A percentile compares a stretch with the other conserved stretches of the same genome.
phyloP scores from a whole-genome alignment of 2,329 filamentous ascomycete genomes.

The Orbilia brochopaga region DNA sequence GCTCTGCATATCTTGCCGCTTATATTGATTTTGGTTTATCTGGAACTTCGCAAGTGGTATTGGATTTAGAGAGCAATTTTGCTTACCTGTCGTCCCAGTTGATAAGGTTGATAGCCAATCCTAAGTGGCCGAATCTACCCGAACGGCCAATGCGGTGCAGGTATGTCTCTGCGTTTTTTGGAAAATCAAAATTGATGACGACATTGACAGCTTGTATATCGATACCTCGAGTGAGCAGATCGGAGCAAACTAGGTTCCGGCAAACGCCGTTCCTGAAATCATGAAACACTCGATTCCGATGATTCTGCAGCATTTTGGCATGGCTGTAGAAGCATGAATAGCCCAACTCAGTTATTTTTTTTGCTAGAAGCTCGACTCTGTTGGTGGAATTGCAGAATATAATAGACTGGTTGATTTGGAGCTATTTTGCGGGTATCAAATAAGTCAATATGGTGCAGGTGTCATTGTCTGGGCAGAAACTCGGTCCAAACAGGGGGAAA shows the following conservation, averaged over 20 bases:
- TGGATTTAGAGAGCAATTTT: background rate
- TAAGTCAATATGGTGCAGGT: background rate
- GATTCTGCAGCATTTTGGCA: conserved; percentile 95
- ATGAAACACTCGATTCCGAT: conserved; percentile 97
- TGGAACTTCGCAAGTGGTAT: background rate
- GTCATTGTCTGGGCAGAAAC: too few relatives aligned
- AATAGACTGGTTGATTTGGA: conserved; percentile 99
- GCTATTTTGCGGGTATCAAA: conserved; percentile 56
- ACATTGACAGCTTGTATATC: conserved; percentile 99
- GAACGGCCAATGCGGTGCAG: conserved; percentile 97
- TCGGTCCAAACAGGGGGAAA: too few relatives aligned
- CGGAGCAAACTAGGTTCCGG: conserved; percentile 96
- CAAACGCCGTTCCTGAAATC: conserved; percentile 98
- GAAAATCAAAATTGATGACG: conserved; percentile 99
- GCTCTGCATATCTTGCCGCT: background rate
- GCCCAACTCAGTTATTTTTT: conserved; percentile 98
- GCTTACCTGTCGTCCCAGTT: conserved; percentile 84
- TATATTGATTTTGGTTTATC: too few relatives aligned
- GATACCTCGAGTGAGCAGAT: conserved; percentile 96
- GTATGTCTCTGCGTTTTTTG: conserved; percentile 98
- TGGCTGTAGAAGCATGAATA: conserved; percentile 99
- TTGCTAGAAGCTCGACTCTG: conserved; percentile 92
- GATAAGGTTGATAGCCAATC: conserved; percentile 97
- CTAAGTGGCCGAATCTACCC: conserved; percentile 93
- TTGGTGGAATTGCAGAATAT: conserved; percentile 99